Percentiles rank a stretch among this genome's conserved stretches.
Evolutionary conservation across 202 grass and related monocot species (phyloP).

Genomic region (Bolboschoenoplectus hybrid): DNA sequence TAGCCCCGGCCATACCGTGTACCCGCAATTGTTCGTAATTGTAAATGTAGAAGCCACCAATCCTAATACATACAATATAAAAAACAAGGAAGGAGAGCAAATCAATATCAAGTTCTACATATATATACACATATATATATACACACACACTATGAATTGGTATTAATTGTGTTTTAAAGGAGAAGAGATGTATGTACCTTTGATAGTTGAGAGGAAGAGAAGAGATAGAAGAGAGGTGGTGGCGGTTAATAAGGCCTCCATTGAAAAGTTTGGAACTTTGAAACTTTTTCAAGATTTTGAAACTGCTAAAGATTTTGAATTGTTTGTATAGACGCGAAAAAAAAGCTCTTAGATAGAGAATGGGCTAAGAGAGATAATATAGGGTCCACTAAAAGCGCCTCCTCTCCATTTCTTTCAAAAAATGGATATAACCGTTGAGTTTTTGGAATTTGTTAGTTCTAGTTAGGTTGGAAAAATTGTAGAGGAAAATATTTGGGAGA

Average conservation of each 20-base stretch:
- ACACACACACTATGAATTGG: neutral
- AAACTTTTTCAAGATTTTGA: constrained; percentile 18
- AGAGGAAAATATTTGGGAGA: neutral
- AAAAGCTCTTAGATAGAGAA: constrained; percentile 17
- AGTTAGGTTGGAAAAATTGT: neutral
- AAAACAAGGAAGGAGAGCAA: neutral
- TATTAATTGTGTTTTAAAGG: neutral
- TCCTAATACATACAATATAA: constrained; percentile 29
- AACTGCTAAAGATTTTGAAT: constrained; percentile 35
- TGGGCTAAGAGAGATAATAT: constrained; percentile 27
- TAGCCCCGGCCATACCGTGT: constrained; percentile 64
- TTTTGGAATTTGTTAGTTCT: neutral
- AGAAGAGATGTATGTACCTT: constrained; percentile 39
- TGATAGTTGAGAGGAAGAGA: constrained; percentile 44
- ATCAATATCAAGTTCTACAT: neutral
- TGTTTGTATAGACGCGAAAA: constrained; percentile 16
- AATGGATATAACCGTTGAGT: neutral
- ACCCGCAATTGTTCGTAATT: constrained; percentile 63
- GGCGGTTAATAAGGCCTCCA: constrained; percentile 15
- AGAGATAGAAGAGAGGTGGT: constrained; percentile 7
- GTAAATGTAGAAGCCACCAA: constrained; percentile 58
- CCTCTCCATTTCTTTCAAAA: constrained; percentile 18
- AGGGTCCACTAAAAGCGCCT: neutral
- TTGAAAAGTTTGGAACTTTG: constrained; percentile 36
- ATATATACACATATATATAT: too few relatives aligned